phyloP scores from a whole-genome alignment of 495 filamentous ascomycete species.

The Lophium mytilinum region DNA sequence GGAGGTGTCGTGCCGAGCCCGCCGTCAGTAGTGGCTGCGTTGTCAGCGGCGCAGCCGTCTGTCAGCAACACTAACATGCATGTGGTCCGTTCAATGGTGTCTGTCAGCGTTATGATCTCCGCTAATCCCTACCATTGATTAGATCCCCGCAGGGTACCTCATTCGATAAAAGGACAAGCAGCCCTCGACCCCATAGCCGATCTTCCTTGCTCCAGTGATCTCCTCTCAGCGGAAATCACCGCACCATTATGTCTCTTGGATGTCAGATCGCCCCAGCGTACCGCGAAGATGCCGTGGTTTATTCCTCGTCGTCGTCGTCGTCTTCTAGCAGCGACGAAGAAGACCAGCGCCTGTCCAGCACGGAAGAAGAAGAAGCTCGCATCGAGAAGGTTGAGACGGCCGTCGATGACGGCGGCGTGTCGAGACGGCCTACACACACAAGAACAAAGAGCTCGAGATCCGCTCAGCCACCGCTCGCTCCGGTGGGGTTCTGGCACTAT shows the following conservation, averaged over 20 bases:
- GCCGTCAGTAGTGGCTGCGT: not conserved
- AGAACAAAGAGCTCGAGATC: conserved; percentile 11
- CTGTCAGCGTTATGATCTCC: no score
- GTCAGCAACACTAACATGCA: not conserved
- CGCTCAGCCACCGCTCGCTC: not conserved
- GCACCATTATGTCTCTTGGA: conserved; percentile 2
- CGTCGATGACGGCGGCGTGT: not conserved
- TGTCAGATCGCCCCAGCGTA: conserved; percentile 20
- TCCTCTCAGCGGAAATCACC: no score
- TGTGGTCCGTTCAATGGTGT: no score
- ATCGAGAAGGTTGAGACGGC: conserved; percentile 18
- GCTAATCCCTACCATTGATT: no score
- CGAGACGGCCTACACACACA: conserved; percentile 9
- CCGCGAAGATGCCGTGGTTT: not conserved
- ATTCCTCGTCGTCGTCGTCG: conserved; percentile 2
- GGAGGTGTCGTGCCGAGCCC: not conserved
- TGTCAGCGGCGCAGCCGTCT: not conserved
- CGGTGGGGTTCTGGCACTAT: conserved; percentile 47
- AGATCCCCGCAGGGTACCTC: no score
- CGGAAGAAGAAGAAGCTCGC: not conserved
- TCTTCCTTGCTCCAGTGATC: not conserved
- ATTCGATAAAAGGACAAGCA: not conserved
- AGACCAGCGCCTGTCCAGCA: not conserved
- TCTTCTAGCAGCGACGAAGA: conserved; percentile 1
- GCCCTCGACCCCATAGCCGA: not conserved